phyloP scores from a whole-genome alignment of 495 filamentous ascomycete species.

The Chlorociboria aeruginascens region DNA sequence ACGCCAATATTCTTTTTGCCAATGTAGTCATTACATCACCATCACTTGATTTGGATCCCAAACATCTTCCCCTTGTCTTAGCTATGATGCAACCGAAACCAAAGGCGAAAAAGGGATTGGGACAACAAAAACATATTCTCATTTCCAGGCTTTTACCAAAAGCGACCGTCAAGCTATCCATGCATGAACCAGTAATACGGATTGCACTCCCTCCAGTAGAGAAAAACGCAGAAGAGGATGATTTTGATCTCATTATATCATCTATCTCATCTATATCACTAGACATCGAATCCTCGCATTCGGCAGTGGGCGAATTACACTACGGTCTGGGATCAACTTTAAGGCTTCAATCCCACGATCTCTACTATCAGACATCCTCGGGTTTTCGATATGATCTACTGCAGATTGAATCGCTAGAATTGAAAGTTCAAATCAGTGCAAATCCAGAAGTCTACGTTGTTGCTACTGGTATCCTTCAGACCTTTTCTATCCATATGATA shows the following conservation, averaged over 20 bases:
- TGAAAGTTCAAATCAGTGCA: constrained; percentile 74
- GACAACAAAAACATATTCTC: constrained; percentile 42
- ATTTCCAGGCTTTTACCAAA: constrained; percentile 91
- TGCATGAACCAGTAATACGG: constrained; percentile 89
- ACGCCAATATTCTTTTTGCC: constrained; percentile 91
- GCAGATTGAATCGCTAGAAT: constrained; percentile 71
- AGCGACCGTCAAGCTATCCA: constrained; percentile 84
- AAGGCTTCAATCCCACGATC: constrained; percentile 72
- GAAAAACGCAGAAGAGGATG: constrained; percentile 52
- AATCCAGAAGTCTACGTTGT: constrained; percentile 76
- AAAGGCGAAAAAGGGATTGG: constrained; percentile 27
- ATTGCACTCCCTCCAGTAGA: constrained; percentile 64
- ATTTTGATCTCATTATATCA: constrained; percentile 90
- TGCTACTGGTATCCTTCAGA: constrained; percentile 68
- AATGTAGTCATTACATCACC: constrained; percentile 95
- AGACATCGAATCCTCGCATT: constrained; percentile 91
- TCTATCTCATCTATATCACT: constrained; percentile 85
- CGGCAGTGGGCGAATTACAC: constrained; percentile 67
- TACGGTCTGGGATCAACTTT: constrained; percentile 77
- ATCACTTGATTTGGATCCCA: constrained; percentile 88
- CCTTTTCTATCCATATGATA: constrained; percentile 80
- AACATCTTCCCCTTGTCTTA: constrained; percentile 75
- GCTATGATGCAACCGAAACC: constrained; percentile 55
- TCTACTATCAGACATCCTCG: constrained; percentile 88
- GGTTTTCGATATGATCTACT: constrained; percentile 76